phyloP scores from a whole-genome alignment of 1,139 yeast genomes.

The Kodamaea sp. region DNA sequence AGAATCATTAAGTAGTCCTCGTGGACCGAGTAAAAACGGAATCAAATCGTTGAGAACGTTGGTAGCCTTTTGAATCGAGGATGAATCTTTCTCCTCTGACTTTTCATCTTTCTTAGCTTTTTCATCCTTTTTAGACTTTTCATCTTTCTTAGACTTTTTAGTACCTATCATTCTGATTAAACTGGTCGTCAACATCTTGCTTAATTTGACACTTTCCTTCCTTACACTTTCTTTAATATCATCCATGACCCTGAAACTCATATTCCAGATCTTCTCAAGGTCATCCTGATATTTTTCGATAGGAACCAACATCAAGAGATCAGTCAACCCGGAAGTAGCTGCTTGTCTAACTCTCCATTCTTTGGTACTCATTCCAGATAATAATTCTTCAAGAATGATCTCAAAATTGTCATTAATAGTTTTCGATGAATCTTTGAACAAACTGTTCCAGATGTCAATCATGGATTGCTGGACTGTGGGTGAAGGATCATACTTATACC shows the following conservation, averaged over 20 bases:
- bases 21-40: slow-evolving; percentile 78
- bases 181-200: slow-evolving; percentile 65
- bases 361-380: slow-evolving; percentile 71
- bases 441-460: slow-evolving; percentile 84
- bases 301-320: slow-evolving; percentile 64
- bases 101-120: slow-evolving; percentile 21
- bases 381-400: slow-evolving; percentile 62
- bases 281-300: slow-evolving; percentile 52
- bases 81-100: slow-evolving; percentile 28
- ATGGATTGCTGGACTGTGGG: slow-evolving; percentile 74
- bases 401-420: slow-evolving; percentile 57
- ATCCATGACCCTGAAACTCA: slow-evolving; percentile 88
- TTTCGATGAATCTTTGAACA: slow-evolving; percentile 61
- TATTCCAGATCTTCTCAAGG: slow-evolving; percentile 76
- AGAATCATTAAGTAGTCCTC: slow-evolving; percentile 82
- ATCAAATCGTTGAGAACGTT: slow-evolving; percentile 61
- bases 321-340: slow-evolving; percentile 71
- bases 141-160: not conserved
- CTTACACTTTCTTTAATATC: slow-evolving; percentile 95
- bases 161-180: slow-evolving; percentile 59
- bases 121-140: not conserved
- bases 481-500: slow-evolving; percentile 87
- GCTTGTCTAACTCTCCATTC: slow-evolving; percentile 97
- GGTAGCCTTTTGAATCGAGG: slow-evolving; percentile 27
- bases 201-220: slow-evolving; percentile 70